Conservation (phyloP, 169 alveolate genomes). For the Plasmodium gaboni region DNA sequence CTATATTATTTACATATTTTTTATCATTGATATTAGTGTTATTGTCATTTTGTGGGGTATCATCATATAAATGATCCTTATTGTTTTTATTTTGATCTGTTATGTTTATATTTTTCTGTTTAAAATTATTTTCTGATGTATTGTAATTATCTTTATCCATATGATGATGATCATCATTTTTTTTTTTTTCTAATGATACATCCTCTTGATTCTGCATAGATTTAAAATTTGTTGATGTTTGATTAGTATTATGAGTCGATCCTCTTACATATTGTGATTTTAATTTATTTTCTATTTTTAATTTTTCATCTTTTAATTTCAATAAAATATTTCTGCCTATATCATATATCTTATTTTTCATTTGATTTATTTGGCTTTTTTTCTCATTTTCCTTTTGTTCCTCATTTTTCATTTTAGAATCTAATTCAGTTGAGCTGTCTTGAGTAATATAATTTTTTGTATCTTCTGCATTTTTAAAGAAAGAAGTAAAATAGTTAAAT, state of each 20-base stretch:
- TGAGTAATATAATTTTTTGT: not conserved
- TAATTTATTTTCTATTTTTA: constrained; percentile 24
- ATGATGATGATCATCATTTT: too few species aligned
- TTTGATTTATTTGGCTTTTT: constrained; percentile 30
- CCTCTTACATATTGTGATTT: constrained; percentile 2
- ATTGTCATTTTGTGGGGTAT: too few species aligned
- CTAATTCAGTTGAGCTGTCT: not conserved
- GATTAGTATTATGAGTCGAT: not conserved
- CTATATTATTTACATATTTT: not conserved
- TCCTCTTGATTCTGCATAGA: too few species aligned
- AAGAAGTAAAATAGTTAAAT: constrained; percentile 57
- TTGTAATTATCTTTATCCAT: too few species aligned
- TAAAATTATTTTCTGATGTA: too few species aligned
- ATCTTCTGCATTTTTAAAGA: constrained; percentile 44
- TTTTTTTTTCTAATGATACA: too few species aligned
- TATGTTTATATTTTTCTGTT: too few species aligned
- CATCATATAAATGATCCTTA: too few species aligned
- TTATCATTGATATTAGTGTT: too few species aligned
- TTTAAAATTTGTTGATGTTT: too few species aligned
- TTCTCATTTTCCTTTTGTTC: not conserved
- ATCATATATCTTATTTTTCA: constrained; percentile 54
- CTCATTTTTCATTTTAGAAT: not conserved
- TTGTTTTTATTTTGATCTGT: too few species aligned
- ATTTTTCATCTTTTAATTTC: constrained; percentile 71
- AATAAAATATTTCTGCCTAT: constrained; percentile 49